Evolutionary conservation across 805 yeast species (phyloP).

Genomic region (Diddensiella caesifluorescens): DNA sequence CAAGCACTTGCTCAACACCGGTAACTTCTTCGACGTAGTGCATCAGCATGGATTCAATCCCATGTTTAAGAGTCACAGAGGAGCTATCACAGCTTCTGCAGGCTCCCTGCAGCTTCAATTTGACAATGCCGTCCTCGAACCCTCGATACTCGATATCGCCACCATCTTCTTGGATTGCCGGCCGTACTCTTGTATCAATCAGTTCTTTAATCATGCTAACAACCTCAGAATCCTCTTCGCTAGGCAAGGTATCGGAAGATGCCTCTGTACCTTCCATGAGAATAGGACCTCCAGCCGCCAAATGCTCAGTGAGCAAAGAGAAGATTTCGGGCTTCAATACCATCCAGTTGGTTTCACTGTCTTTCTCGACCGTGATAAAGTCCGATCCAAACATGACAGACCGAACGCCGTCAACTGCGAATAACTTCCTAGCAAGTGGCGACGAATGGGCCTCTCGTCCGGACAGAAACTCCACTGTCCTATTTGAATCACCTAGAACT

Average conservation of each 20-base stretch:
- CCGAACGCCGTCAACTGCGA: conserved; percentile 68
- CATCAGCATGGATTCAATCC: conserved; percentile 95
- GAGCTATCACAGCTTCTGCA: conserved; percentile 90
- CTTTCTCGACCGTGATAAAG: conserved; percentile 77
- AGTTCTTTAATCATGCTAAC: conserved; percentile 87
- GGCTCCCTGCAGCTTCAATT: conserved; percentile 87
- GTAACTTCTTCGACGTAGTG: conserved; percentile 95
- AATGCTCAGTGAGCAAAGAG: conserved; percentile 42
- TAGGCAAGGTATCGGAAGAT: conserved; percentile 40
- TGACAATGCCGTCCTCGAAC: conserved; percentile 84
- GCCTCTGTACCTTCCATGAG: conserved; percentile 36
- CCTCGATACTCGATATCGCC: conserved; percentile 91
- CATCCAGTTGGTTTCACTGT: conserved; percentile 58
- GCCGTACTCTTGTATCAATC: conserved; percentile 90
- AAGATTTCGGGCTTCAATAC: conserved; percentile 61
- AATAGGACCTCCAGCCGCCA: conserved; percentile 47
- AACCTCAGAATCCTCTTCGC: conserved; percentile 71
- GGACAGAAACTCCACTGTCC: conserved; percentile 65
- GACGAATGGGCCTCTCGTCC: conserved; percentile 73
- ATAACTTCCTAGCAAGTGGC: conserved; percentile 71
- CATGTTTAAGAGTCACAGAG: conserved; percentile 87
- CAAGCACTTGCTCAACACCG: conserved; percentile 81
- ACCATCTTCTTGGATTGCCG: conserved; percentile 98
- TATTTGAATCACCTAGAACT: conserved; percentile 47
- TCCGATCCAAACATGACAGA: conserved; percentile 77